Evolutionary conservation across 495 filamentous ascomycete genomes (phyloP), one percentile per base, ranked within the genome.

Genomic region (Rostrohypoxylon terebratum): DNA sequence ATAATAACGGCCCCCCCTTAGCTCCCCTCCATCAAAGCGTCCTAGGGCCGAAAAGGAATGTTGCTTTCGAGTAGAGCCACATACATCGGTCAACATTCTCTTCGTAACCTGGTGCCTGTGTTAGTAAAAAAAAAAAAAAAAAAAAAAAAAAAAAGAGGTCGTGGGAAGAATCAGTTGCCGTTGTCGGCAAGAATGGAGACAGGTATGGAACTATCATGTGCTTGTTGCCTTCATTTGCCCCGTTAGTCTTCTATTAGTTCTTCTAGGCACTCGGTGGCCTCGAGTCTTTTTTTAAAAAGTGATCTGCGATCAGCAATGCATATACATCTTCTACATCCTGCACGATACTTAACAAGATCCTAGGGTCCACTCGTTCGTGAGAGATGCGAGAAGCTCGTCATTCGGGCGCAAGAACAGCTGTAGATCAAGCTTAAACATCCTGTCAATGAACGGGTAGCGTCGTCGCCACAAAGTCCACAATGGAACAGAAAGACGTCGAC

Each of bases 101-200:
- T 72, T 73, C 64, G 45, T 60, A 60, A 60, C 42, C 42, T 45
- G 42, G 42, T 45, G 21, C 54, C 20, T 60, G 40, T 60, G 34
- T 23, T 66, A 66, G 48, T 73, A 59, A 14, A 69, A 28, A 28
- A 28, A 28, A 28, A 28, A 28, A 28, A 28, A 28, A 28, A 28
- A 28, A 28, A 28, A 28, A 28, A 28, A 59, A 14, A 69, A 28
- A 28, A 28, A 28, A 28, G 6, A 28, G 6, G 6, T 53, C 66
- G 44, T 69, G 33, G 28, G 65, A 42, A 8, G 13, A 66, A 54
- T 3, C 59, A 59, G 58, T 61, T 74, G 71, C 72, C 72, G 72
- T 75, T 66, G 72, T 77, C 72, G 75, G 66, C 61, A 63, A 66
- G 62, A 66, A 74, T 74, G 71, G 71, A 66, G 61, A 74, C 62